A percentile compares a stretch with the other conserved stretches of the same genome.
Evolutionary conservation across 148 eudicot species (phyloP).

Genomic region (Chenopodium berlandieri): DNA sequence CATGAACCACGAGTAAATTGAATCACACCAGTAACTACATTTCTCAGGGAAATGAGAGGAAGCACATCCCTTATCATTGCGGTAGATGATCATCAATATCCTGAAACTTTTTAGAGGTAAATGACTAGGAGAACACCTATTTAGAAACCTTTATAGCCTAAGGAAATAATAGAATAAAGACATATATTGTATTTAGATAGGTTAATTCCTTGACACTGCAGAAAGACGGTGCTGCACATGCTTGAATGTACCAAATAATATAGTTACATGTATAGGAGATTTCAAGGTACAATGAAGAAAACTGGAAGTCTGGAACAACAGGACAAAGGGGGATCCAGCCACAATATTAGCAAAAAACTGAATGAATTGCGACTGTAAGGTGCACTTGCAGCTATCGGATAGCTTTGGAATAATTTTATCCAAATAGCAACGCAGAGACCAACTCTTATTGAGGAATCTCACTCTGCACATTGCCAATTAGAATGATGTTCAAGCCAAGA

Average conservation of each 20-base stretch:
- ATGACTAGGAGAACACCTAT: not conserved
- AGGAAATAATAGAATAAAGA: no score
- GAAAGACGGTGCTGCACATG: not conserved
- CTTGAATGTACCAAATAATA: no score
- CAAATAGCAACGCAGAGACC: not conserved
- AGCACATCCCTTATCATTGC: not conserved
- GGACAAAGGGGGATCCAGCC: not conserved
- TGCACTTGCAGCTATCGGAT: not conserved
- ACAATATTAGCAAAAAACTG: not conserved
- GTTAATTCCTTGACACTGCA: not conserved
- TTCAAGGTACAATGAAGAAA: no score
- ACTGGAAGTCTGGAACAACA: not conserved
- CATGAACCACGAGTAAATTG: no score
- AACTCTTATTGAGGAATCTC: not conserved
- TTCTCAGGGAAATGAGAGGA: not conserved
- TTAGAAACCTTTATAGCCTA: not conserved
- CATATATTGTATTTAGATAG: not conserved
- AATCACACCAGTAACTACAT: no score
- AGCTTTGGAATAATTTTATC: no score
- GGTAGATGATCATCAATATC: not conserved
- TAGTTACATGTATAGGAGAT: no score
- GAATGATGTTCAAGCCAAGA: not conserved
- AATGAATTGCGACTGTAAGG: not conserved
- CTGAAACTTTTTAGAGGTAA: not conserved
- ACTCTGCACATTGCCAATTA: not conserved